These are phyloP conservation scores for Leccinum longicurvipes DNA, from an alignment of 768 basidiomycete genomes.

Conservation along the genomic window DNA sequence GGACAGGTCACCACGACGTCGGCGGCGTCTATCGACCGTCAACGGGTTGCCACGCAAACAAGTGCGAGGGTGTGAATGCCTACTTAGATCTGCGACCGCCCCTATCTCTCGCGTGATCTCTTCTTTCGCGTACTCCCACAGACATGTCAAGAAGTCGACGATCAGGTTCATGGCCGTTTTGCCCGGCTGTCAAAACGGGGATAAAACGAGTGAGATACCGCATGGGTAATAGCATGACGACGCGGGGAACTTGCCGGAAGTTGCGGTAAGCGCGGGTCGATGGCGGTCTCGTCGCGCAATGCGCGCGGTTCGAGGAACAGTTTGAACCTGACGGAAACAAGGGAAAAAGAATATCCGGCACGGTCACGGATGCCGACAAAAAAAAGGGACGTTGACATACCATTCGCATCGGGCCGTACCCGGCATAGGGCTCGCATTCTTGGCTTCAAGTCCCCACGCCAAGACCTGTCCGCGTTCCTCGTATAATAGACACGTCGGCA, in stretches of 20 bases:
- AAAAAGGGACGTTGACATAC: conserved; percentile 26
- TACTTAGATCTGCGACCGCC: conserved; percentile 80
- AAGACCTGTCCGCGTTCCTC: conserved; percentile 68
- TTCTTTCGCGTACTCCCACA: conserved; percentile 86
- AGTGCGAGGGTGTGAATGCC: conserved; percentile 18
- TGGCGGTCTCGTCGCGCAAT: conserved; percentile 62
- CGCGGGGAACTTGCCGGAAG: conserved; percentile 58
- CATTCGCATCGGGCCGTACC: conserved; percentile 61
- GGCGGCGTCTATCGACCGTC: conserved; percentile 56
- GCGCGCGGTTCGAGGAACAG: conserved; percentile 81
- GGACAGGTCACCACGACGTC: conserved; percentile 87
- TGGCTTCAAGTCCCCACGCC: conserved; percentile 87
- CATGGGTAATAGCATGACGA: neutral
- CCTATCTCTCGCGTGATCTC: conserved; percentile 87
- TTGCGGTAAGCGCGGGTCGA: conserved; percentile 77
- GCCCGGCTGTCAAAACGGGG: conserved; percentile 47
- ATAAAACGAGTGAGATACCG: conserved; percentile 1
- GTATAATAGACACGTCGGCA: conserved; percentile 82
- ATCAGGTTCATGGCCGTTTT: conserved; percentile 79
- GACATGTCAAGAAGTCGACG: conserved; percentile 74
- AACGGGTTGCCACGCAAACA: neutral
- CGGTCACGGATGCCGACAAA: neutral
- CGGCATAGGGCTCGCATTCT: conserved; percentile 67
- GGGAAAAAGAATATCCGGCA: neutral
- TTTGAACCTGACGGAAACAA: conserved; percentile 62